phyloP scores from a whole-genome alignment of 345 rosid genomes.

The Erucastrum elatum region DNA sequence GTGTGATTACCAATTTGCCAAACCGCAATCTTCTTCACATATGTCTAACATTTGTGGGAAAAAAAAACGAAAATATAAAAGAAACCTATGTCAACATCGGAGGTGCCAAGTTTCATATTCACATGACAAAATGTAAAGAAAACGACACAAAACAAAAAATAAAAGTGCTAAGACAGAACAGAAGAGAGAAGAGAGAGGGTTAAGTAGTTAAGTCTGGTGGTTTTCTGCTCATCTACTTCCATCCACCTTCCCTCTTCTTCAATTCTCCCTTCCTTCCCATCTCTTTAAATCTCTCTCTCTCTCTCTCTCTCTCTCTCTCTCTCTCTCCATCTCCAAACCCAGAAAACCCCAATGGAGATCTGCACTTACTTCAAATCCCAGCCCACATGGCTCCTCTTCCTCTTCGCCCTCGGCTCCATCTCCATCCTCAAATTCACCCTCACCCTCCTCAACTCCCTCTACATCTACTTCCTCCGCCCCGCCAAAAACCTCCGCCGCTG shows the following conservation, averaged over 20 bases:
- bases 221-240: constrained; percentile 68
- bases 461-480: constrained; percentile 82
- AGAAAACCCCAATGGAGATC: constrained; percentile 47
- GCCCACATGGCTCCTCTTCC: constrained; percentile 60
- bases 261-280: neutral
- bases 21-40: no score
- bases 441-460: constrained; percentile 60
- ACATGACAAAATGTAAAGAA: neutral
- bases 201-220: constrained; percentile 55
- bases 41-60: no score
- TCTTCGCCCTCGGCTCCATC: constrained; percentile 62
- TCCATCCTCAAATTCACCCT: constrained; percentile 48
- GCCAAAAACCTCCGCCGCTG: constrained; percentile 71
- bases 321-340: neutral
- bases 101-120: constrained; percentile 21
- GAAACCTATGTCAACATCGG: constrained; percentile 1
- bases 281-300: neutral
- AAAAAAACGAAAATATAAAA: no score
- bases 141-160: neutral
- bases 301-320: neutral
- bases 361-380: constrained; percentile 62
- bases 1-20: no score
- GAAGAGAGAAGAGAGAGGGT: constrained; percentile 2
- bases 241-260: constrained; percentile 33
- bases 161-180: neutral